Conservation (phyloP, 164 flowering plant species). For the Vitis riparia region DNA sequence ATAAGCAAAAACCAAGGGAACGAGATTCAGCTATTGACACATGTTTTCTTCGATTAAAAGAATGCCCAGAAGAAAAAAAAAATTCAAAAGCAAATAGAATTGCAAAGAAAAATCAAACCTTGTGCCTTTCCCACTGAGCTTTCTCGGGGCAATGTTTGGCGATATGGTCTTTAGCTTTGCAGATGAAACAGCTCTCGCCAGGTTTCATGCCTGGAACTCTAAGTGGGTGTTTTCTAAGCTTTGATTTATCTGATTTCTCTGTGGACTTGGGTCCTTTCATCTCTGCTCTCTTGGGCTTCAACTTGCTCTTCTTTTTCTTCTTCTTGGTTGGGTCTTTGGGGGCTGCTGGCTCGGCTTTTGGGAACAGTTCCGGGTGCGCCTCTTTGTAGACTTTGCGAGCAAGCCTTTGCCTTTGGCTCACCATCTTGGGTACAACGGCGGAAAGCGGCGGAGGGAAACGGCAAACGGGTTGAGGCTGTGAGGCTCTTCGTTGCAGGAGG, state of each 20-base stretch:
- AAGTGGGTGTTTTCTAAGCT: conserved; percentile 59
- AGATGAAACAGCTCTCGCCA: conserved; percentile 86
- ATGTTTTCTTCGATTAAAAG: neutral
- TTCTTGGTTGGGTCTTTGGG: conserved; percentile 50
- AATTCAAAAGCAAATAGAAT: neutral
- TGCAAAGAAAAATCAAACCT: conserved; percentile 37
- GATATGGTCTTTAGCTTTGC: conserved; percentile 74
- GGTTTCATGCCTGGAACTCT: conserved; percentile 90
- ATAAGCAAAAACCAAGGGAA: neutral
- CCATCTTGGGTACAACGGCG: conserved; percentile 21
- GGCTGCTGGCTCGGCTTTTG: conserved; percentile 53
- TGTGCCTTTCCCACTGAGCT: conserved; percentile 79
- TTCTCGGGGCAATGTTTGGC: conserved; percentile 87
- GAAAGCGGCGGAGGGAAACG: too few relatives aligned
- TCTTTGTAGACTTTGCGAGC: conserved; percentile 46
- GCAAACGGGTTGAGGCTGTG: too few relatives aligned
- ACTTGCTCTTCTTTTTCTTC: conserved; percentile 42
- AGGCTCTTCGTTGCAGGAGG: too few relatives aligned
- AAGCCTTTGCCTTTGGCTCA: conserved; percentile 37
- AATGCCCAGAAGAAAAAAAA: neutral
- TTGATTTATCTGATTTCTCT: conserved; percentile 14
- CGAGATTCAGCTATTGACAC: neutral
- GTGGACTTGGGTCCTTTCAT: conserved; percentile 25
- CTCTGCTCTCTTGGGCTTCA: conserved; percentile 42
- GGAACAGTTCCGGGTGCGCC: conserved; percentile 63